Conservation (phyloP, 345 rosid species). For the Gossypium australe region DNA sequence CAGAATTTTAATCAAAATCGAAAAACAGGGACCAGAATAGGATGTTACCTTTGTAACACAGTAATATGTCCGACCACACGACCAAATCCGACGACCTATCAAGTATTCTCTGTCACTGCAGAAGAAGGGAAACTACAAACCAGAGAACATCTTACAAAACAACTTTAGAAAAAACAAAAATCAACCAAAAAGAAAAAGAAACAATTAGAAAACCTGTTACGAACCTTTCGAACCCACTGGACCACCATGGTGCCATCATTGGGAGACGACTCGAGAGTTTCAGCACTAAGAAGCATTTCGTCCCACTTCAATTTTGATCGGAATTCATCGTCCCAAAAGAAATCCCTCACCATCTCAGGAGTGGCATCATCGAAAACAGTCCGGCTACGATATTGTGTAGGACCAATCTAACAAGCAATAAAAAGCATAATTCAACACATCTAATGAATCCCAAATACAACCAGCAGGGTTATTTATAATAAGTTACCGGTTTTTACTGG, state of each 20-base stretch:
- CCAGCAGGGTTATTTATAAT: not conserved
- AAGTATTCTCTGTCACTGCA: slow-evolving; percentile 92
- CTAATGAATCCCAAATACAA: not conserved
- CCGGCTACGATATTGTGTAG: slow-evolving; percentile 85
- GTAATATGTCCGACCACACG: slow-evolving; percentile 65
- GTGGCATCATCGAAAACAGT: slow-evolving; percentile 85
- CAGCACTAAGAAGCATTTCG: slow-evolving; percentile 69
- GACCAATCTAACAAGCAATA: slow-evolving; percentile 45
- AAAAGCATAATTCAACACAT: slow-evolving; percentile 19
- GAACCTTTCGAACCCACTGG: slow-evolving; percentile 91
- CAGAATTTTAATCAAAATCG: not conserved
- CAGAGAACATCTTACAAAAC: slow-evolving; percentile 6
- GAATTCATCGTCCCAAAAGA: slow-evolving; percentile 95
- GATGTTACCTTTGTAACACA: slow-evolving; percentile 77
- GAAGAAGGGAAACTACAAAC: slow-evolving; percentile 87
- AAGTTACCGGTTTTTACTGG: not conserved
- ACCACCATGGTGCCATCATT: slow-evolving; percentile 73
- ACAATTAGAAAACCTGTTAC: not conserved
- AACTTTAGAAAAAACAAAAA: slow-evolving; percentile 9
- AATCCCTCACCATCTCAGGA: slow-evolving; percentile 87
- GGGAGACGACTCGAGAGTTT: slow-evolving; percentile 58
- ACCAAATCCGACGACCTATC: slow-evolving; percentile 95
- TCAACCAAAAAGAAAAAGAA: slow-evolving; percentile 11
- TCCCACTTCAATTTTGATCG: slow-evolving; percentile 71
- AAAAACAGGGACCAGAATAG: not conserved